A percentile compares a stretch with the other conserved stretches of the same genome.
phyloP scores from a whole-genome alignment of 139 green algal species.

The Chlorella vulgaris region DNA sequence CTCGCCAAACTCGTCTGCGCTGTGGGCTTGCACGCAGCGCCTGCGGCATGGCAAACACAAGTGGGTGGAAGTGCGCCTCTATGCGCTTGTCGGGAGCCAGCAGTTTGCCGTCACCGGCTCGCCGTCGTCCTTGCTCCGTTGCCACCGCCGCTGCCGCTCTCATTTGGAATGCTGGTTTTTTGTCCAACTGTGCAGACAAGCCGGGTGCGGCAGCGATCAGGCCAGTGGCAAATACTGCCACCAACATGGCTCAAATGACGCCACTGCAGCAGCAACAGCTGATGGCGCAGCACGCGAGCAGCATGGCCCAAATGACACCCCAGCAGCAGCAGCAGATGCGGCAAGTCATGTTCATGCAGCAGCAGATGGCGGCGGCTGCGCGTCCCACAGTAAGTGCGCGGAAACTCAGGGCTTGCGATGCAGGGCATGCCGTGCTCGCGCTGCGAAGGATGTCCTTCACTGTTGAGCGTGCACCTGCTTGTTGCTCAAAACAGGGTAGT shows the following conservation, averaged over 20 bases:
- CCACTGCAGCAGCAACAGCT: not conserved
- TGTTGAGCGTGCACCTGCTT: too few relatives aligned
- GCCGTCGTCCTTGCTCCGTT: too few relatives aligned
- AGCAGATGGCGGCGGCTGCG: too few relatives aligned
- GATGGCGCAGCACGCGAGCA: not conserved
- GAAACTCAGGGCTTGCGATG: too few relatives aligned
- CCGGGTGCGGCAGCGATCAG: not conserved
- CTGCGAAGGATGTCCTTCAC: not conserved
- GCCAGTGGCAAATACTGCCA: not conserved
- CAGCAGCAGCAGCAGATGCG: slow-evolving; percentile 1
- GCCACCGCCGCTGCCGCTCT: too few relatives aligned
- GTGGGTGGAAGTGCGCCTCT: not conserved
- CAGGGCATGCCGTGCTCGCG: not conserved
- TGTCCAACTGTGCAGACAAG: slow-evolving; percentile 29
- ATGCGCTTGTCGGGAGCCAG: not conserved
- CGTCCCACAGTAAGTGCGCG: too few relatives aligned
- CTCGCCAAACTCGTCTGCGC: too few relatives aligned
- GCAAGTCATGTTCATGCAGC: not conserved
- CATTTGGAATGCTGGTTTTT: too few relatives aligned
- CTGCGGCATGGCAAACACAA: slow-evolving; percentile 1
- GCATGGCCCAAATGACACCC: not conserved
- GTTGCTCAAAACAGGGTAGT: too few relatives aligned
- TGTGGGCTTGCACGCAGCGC: not conserved
- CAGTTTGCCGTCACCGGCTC: not conserved
- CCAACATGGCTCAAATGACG: not conserved